These are phyloP conservation scores for Cyberlindnera mycetangii DNA, from an alignment of 805 yeast species.

Conservation along the genomic window DNA sequence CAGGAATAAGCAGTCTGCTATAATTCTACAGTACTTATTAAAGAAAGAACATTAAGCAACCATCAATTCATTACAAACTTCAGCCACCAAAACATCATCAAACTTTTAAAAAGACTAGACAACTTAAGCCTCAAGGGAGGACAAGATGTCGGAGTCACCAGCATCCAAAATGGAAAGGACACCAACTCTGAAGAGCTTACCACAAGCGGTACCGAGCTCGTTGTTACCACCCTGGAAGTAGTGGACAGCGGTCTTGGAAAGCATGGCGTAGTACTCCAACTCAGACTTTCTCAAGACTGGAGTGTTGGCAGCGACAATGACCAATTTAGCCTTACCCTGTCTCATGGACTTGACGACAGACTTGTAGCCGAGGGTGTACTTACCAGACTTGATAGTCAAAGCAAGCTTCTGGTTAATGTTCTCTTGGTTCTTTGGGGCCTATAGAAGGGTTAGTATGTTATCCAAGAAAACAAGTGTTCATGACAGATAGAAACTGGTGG, in stretches of 20 bases:
- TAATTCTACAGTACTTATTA: too few relatives aligned
- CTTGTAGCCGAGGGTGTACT: constrained; percentile 99
- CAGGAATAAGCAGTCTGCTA: too few relatives aligned
- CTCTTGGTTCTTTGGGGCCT: constrained; percentile 97
- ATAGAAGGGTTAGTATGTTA: constrained; percentile 39
- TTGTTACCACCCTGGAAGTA: constrained; percentile 99
- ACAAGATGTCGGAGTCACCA: constrained; percentile 99
- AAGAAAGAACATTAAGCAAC: constrained; percentile 9
- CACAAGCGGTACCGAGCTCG: constrained; percentile 99
- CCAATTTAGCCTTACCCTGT: constrained; percentile 98
- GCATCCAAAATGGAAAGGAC: constrained; percentile 93
- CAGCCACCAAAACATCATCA: constrained; percentile 2
- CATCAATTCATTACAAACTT: constrained; percentile 3
- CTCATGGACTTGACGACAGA: constrained; percentile 97
- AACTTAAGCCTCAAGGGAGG: constrained; percentile 39
- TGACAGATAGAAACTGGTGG: not conserved
- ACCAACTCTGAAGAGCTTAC: constrained; percentile 99
- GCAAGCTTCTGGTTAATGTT: constrained; percentile 98
- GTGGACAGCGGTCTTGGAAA: constrained; percentile 93
- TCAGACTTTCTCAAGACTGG: constrained; percentile 99
- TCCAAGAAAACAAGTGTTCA: not conserved
- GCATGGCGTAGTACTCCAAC: constrained; percentile 99
- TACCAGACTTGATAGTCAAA: constrained; percentile 98
- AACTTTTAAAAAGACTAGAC: constrained; percentile 3
- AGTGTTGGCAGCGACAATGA: constrained; percentile 98